Evolutionary conservation across 2,329 filamentous ascomycete species (phyloP).

Genomic region (Aspergillus sp.): DNA sequence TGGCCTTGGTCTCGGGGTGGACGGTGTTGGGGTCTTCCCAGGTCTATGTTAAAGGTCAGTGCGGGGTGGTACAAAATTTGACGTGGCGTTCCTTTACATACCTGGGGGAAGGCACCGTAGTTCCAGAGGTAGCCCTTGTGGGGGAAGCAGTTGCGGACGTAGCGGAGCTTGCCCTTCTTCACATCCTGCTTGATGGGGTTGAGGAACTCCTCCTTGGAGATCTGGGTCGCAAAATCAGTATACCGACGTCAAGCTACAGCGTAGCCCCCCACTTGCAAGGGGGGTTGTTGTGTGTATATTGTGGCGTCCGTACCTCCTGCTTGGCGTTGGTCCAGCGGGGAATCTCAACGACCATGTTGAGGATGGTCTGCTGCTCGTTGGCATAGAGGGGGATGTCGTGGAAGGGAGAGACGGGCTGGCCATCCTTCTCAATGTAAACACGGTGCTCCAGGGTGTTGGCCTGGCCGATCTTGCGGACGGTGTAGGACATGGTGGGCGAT

Average conservation of each 20-base stretch:
- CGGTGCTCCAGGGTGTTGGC: slow-evolving; percentile 95
- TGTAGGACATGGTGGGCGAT: slow-evolving; percentile 57
- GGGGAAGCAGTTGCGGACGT: slow-evolving; percentile 99
- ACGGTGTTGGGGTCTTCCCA: slow-evolving; percentile 97
- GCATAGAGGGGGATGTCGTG: slow-evolving; percentile 98
- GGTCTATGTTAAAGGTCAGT: slow-evolving; percentile 59
- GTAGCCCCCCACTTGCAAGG: background rate
- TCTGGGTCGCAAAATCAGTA: slow-evolving; percentile 56
- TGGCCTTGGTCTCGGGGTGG: slow-evolving; percentile 99
- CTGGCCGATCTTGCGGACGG: slow-evolving; percentile 81
- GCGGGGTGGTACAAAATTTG: background rate
- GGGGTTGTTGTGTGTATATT: background rate
- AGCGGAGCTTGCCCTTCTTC: slow-evolving; percentile 99
- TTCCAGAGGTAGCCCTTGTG: slow-evolving; percentile 99
- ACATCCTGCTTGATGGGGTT: slow-evolving; percentile 99
- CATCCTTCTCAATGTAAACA: slow-evolving; percentile 97
- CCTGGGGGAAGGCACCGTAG: slow-evolving; percentile 98
- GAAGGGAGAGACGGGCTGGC: slow-evolving; percentile 88
- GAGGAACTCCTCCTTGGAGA: slow-evolving; percentile 97
- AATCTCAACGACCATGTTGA: slow-evolving; percentile 99
- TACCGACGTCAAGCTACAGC: slow-evolving; percentile 7
- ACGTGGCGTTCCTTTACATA: slow-evolving; percentile 47
- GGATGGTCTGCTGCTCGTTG: slow-evolving; percentile 90
- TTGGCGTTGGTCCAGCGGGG: slow-evolving; percentile 99
- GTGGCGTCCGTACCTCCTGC: slow-evolving; percentile 73